phyloP scores from a whole-genome alignment of 1,139 yeast species.

The Taphrina wiesneri region DNA sequence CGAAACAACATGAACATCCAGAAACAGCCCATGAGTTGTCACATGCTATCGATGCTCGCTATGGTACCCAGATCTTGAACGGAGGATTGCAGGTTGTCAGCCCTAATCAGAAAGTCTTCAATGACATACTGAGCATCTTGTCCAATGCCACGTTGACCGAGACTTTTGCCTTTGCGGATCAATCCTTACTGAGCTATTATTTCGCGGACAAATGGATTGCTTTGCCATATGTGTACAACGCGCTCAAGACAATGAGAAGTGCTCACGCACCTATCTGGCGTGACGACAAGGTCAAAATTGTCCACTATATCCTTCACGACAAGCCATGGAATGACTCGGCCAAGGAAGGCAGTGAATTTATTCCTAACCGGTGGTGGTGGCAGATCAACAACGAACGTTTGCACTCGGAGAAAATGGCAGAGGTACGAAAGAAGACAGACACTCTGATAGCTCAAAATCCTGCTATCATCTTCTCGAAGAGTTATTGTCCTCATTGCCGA shows the following conservation, averaged over 20 bases:
- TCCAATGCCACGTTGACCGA: slow-evolving; percentile 46
- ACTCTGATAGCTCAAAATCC: slow-evolving; percentile 4
- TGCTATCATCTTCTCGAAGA: slow-evolving; percentile 18
- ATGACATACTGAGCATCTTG: slow-evolving; percentile 49
- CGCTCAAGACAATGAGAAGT: slow-evolving; percentile 53
- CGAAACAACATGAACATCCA: slow-evolving; percentile 44
- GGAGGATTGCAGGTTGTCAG: slow-evolving; percentile 57
- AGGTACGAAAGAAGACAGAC: slow-evolving; percentile 1
- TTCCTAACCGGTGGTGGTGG: slow-evolving; percentile 47
- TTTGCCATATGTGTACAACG: slow-evolving; percentile 55
- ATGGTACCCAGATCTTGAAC: slow-evolving; percentile 54
- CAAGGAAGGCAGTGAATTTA: slow-evolving; percentile 43
- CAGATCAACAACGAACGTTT: slow-evolving; percentile 43
- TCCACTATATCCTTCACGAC: slow-evolving; percentile 54
- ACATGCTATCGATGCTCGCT: slow-evolving; percentile 50
- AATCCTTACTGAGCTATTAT: slow-evolving; percentile 56
- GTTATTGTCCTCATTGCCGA: slow-evolving; percentile 20
- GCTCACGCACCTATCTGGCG: slow-evolving; percentile 54
- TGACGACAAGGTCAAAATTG: slow-evolving; percentile 52
- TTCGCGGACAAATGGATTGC: slow-evolving; percentile 55
- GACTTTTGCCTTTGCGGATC: slow-evolving; percentile 58
- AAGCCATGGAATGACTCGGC: slow-evolving; percentile 57
- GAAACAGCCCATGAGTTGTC: slow-evolving; percentile 41
- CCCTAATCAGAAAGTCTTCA: slow-evolving; percentile 48
- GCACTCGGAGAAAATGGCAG: slow-evolving; percentile 3